These are phyloP conservation scores for Ilyonectria sp. DNA, from an alignment of 2,329 filamentous ascomycete genomes.

Conservation along the genomic window DNA sequence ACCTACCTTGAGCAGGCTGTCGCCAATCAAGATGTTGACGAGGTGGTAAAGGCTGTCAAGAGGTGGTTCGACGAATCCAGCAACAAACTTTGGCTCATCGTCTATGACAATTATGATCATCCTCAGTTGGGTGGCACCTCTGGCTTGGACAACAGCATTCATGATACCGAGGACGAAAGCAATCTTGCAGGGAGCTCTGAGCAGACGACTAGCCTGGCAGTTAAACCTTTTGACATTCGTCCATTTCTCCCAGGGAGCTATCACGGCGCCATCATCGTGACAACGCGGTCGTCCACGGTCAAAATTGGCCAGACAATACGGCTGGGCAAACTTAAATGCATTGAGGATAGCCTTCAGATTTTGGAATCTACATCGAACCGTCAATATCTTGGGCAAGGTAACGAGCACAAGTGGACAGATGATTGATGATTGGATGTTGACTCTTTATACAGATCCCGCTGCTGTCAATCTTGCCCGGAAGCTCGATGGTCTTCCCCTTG, in stretches of 20 bases:
- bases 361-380: conserved; percentile 49
- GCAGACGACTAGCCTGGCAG: not conserved
- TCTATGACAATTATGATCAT: conserved; percentile 60
- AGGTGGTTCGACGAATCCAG: conserved; percentile 6
- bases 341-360: conserved; percentile 51
- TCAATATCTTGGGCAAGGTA: conserved; percentile 45
- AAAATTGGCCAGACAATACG: conserved; percentile 51
- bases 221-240: conserved; percentile 51
- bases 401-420: not conserved
- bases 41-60: not conserved
- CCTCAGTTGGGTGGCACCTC: conserved; percentile 43
- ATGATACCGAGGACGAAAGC: not conserved
- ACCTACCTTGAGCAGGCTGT: not conserved
- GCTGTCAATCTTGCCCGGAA: conserved; percentile 48
- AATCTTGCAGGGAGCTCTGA: not conserved
- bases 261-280: conserved; percentile 44
- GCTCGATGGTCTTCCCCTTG: conserved; percentile 63
- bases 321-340: conserved; percentile 52
- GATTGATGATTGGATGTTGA: no score
- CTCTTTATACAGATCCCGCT: conserved; percentile 46
- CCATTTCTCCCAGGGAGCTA: conserved; percentile 50
- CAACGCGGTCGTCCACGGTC: conserved; percentile 58
- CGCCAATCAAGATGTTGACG: not conserved
- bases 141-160: not conserved
- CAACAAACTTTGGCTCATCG: conserved; percentile 16